Base-by-base conservation (phyloP, 2,329 filamentous ascomycete species). In the Aspergillus calidoustus region DNA sequence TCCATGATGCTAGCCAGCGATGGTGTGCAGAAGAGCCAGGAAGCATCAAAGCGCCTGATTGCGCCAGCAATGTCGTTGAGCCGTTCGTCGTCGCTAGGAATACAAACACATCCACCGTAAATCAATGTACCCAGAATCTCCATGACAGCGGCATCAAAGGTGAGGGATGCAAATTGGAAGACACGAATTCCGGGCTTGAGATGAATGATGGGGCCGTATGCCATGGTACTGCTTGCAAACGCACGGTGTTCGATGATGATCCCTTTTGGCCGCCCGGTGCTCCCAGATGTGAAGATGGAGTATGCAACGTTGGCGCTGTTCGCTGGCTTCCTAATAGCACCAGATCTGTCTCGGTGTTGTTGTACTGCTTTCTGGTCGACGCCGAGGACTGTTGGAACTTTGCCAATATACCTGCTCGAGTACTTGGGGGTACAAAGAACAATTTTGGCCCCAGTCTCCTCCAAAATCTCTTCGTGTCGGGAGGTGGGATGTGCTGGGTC, bases 21-120 rank as follows among this genome's bases (percentile, higher is more conserved):
- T 0, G 82, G 82, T 0, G 82, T 83, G 13, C 82, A 67, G 56
- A 77, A 71, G 11, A 76, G 74, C 72, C 77, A 80, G 19, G 79
- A 83, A 34, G 84, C 82, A 17, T 81, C 76, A 77, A 86, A 82
- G 0, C 79, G 72, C 5, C 79, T 77, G 34, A 83, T 83, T 2
- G 66, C 80, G 8, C 78, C 79, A 9, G 78, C 75, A 23, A 83
- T 74, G 61, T 83, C 79, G 57, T 82, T 81, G 62, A 82, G 72
- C 3, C 81, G 77, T 19, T 81, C 78, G 47, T 79, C 69, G 66
- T 81, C 71, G 62, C 76, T 79, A 1, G 81, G 81, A 9, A 83
- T 77, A 65, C 82, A 83, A 11, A 84, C 73, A 25, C 78, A 80
- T 23, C 81, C 82, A 52, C 82, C 82, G 22, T 76, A 69, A 69